These are phyloP conservation scores for Pyricularia sp. DNA, from an alignment of 2,329 filamentous ascomycete genomes.

Conservation along the genomic window DNA sequence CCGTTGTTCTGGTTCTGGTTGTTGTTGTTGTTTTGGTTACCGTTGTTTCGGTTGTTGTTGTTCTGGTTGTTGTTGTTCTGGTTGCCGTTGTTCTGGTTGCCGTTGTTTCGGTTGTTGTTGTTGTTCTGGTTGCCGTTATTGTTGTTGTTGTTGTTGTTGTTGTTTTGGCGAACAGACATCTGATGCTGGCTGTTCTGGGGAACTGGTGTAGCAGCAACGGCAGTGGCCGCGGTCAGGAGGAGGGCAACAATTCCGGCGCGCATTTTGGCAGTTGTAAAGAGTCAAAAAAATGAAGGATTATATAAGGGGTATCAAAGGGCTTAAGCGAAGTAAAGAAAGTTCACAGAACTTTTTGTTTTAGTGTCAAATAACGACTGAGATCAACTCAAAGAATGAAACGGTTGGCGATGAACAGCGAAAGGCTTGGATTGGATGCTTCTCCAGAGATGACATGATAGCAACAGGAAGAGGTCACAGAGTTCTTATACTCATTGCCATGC, in stretches of 20 bases:
- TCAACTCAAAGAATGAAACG: constrained; percentile 4
- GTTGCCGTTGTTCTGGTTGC: constrained; percentile 11
- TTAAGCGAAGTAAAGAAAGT: neutral
- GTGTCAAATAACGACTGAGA: constrained; percentile 4
- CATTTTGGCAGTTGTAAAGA: neutral
- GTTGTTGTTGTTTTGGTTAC: neutral
- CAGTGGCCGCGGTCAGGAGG: constrained; percentile 5
- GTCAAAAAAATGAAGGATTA: neutral
- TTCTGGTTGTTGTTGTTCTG: neutral
- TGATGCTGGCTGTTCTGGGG: neutral
- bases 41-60: neutral
- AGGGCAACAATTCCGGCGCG: neutral
- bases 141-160: neutral
- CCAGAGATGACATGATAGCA: neutral
- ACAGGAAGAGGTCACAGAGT: neutral
- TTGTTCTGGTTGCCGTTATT: neutral
- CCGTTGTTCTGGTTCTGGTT: constrained; percentile 4
- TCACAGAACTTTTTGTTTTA: constrained; percentile 3
- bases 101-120: constrained; percentile 3
- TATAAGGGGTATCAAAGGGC: neutral
- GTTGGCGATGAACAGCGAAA: neutral
- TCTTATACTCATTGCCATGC: neutral
- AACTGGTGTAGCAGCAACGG: constrained; percentile 1
- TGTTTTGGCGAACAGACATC: neutral
- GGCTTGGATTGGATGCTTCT: neutral